A percentile compares a stretch with the other conserved stretches of the same genome.
Evolutionary conservation across 257 asterid genomes (phyloP).

Genomic region (Gardenia jasminoides): DNA sequence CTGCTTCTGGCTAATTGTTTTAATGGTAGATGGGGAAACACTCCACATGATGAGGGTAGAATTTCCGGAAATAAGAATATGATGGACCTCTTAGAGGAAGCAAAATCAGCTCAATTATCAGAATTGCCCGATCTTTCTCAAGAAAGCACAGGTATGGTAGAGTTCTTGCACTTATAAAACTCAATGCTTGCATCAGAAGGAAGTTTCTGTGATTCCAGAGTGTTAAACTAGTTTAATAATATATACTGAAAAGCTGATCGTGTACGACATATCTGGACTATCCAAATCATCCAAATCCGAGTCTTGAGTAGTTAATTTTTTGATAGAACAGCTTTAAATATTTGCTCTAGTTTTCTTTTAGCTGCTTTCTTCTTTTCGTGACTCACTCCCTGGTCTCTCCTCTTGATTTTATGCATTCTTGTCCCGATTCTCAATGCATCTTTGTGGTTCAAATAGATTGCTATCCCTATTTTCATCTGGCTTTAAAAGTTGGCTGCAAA

Average conservation of each 20-base stretch:
- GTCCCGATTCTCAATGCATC: neutral
- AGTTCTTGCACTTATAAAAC: neutral
- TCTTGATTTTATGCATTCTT: neutral
- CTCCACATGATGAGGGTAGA: slow-evolving; percentile 78
- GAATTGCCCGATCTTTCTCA: slow-evolving; percentile 38
- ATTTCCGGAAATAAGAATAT: slow-evolving; percentile 68
- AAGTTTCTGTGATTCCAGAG: neutral
- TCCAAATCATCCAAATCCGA: too few relatives aligned
- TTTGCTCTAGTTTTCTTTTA: neutral
- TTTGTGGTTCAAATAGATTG: neutral
- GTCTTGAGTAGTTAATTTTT: too few relatives aligned
- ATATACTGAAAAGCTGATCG: neutral
- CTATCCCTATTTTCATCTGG: neutral
- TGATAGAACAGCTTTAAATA: too few relatives aligned
- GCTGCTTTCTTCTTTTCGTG: neutral
- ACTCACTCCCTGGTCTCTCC: neutral
- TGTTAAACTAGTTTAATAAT: neutral
- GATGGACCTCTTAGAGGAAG: slow-evolving; percentile 66
- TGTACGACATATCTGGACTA: neutral
- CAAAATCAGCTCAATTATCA: slow-evolving; percentile 49
- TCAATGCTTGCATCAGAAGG: neutral
- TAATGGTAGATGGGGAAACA: slow-evolving; percentile 73
- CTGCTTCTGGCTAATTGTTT: slow-evolving; percentile 12
- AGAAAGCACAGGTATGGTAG: slow-evolving; percentile 48
- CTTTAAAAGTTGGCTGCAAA: neutral